Evolutionary conservation across 768 basidiomycete species (phyloP), one percentile per base, ranked within the genome.

Genomic region (Porphyrellus cyaneotinctus): DNA sequence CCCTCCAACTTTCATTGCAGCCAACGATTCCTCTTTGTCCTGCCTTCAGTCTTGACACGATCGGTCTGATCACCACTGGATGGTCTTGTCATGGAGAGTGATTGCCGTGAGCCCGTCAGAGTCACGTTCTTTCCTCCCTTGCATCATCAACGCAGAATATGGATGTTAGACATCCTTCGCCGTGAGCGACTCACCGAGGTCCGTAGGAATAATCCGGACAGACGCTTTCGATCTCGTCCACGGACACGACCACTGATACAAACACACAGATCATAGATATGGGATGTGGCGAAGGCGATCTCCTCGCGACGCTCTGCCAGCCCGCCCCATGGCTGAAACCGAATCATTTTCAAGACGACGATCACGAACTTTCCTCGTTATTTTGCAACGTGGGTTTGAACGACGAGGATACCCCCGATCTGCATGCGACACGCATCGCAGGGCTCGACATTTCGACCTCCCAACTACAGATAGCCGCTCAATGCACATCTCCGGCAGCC

Each of bases 281-380:
- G 24, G 91, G 91, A 5, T 95, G 91, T 59, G 91, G 91, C 36
- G 83, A 89, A 68, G 91, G 91, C 20, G 74, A 83, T 35, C 76
- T 94, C 9, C 79, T 94, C 14, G 66, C 74, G 0, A 78, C 83
- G 11, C 80, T 95, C 12, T 80, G 81, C 57, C 84, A 88, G 61
- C 86, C 91, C 0, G 82, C 91, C 2, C 83, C 85, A 1, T 87
- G 87, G 81, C 78, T 85, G 23, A 35, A 73, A n/a, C 68, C 72
- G 23, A 39, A 47, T 26, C 37, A 30, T 58, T 67, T 58, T 20
- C 55, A 56, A 37, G 60, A 64, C 36, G 61, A 57, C 18, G 63
- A 59, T 28, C 35, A 65, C 4, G 55, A 60, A 22, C 49, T 53
- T 20, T 47, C 60, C 18, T 52, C 64, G 17, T 56, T 69, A 5